A percentile compares a stretch with the other conserved stretches of the same genome.
phyloP scores from a whole-genome alignment of 2,329 filamentous ascomycete genomes.

The Xylaria sp. region DNA sequence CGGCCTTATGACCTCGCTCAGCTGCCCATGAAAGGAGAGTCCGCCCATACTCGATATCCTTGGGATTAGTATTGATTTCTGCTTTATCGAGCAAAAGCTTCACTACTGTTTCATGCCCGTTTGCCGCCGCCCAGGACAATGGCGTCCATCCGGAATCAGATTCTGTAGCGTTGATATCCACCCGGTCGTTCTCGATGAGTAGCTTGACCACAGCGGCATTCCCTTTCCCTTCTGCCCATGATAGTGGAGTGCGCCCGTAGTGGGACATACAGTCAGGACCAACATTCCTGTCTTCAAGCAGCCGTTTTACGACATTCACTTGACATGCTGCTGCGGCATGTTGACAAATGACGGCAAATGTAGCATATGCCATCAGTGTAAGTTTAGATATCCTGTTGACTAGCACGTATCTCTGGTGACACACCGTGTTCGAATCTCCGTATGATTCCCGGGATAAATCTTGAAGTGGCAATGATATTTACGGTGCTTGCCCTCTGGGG shows the following conservation, averaged over 20 bases:
- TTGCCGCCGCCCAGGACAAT: conserved; percentile 13
- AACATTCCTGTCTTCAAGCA: conserved; percentile 3
- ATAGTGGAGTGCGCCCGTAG: conserved; percentile 9
- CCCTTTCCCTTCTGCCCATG: not conserved
- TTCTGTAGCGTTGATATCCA: not conserved
- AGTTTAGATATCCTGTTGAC: not conserved
- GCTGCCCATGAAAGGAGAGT: conserved; percentile 10
- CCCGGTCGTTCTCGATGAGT: not conserved
- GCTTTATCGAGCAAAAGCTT: conserved; percentile 6
- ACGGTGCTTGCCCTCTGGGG: conserved; percentile 29
- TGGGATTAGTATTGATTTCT: conserved; percentile 2
- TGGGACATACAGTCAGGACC: not conserved
- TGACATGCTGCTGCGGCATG: conserved; percentile 2
- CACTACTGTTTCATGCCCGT: conserved; percentile 9
- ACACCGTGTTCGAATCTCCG: conserved; percentile 11
- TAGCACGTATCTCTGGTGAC: conserved; percentile 12
- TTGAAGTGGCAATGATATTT: conserved; percentile 20
- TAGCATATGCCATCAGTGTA: conserved; percentile 39
- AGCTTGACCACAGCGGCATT: conserved; percentile 2
- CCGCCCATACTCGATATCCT: conserved; percentile 11
- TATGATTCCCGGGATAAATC: conserved; percentile 2
- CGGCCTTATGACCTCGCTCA: conserved; percentile 7
- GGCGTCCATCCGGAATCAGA: conserved; percentile 3
- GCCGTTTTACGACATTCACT: not conserved
- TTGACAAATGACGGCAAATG: conserved; percentile 40